A percentile compares a stretch with the other conserved stretches of the same genome.
These are phyloP conservation scores for Hericium rajendrae DNA, from an alignment of 768 basidiomycete species.

Conservation along the genomic window DNA sequence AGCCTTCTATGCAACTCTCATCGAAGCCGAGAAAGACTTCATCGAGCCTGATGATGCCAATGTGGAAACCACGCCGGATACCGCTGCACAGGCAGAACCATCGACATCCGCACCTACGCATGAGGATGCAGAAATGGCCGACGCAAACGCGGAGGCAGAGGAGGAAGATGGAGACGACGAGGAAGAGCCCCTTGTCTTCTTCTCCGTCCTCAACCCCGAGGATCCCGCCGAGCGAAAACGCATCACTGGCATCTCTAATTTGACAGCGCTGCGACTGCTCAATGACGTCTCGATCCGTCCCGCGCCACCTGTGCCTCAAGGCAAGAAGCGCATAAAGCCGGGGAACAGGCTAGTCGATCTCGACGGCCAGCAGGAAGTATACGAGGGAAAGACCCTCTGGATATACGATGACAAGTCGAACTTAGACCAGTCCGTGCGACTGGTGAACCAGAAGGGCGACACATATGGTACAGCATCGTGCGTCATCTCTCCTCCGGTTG, in stretches of 20 bases:
- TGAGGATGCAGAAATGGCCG: slow-evolving; percentile 15
- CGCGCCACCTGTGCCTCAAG: slow-evolving; percentile 38
- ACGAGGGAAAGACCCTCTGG: slow-evolving; percentile 61
- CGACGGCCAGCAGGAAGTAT: slow-evolving; percentile 65
- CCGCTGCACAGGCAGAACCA: not conserved
- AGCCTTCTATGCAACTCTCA: slow-evolving; percentile 39
- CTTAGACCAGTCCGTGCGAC: slow-evolving; percentile 51
- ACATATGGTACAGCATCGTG: slow-evolving; percentile 74
- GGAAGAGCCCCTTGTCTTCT: slow-evolving; percentile 32
- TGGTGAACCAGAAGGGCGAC: slow-evolving; percentile 48
- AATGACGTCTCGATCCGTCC: slow-evolving; percentile 61
- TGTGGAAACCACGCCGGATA: slow-evolving; percentile 13
- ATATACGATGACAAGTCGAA: slow-evolving; percentile 66
- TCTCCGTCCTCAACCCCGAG: slow-evolving; percentile 34
- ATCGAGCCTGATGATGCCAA: slow-evolving; percentile 15
- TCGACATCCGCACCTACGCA: slow-evolving; percentile 14
- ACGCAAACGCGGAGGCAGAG: slow-evolving; percentile 4
- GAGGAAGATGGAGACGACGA: slow-evolving; percentile 23
- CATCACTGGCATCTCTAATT: slow-evolving; percentile 49
- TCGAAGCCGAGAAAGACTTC: slow-evolving; percentile 50
- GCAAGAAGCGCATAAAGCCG: slow-evolving; percentile 35
- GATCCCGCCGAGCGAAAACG: slow-evolving; percentile 24
- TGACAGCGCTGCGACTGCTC: slow-evolving; percentile 56
- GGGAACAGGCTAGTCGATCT: slow-evolving; percentile 53
- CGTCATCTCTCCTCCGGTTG: slow-evolving; percentile 19